Evolutionary conservation across 768 basidiomycete genomes (phyloP), one percentile per base, ranked within the genome.

Genomic region (Kwoniella dendrophila): DNA sequence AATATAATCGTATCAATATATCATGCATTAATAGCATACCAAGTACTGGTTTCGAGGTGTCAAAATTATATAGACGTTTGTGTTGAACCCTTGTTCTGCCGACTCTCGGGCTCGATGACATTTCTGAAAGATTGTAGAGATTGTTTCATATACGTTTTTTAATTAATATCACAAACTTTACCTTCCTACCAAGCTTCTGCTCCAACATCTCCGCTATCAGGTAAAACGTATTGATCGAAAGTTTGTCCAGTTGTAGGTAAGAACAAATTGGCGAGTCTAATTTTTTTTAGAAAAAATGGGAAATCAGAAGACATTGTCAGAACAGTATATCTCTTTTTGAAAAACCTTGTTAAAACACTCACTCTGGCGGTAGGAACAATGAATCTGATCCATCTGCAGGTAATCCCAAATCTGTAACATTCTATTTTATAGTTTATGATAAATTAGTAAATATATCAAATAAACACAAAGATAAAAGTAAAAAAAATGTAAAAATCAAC

Each of bases 331-430:
- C 41, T 6, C 12, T 20, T 20, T n/a, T 43, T 20, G 41, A n/a
- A 5, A 52, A n/a, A n/a, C n/a, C n/a, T n/a, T n/a, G n/a, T n/a
- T n/a, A n/a, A 22, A 27, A 27, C 4, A 75, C 73, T 64, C 50
- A 75, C 72, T 76, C 77, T 5, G 70, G 67, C 14, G 78, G 79
- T 4, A 94, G 78, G 81, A 97, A 94, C 54, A 95, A 88, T 12
- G 88, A 90, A 69, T 97, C 93, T 3, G 88, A 89, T 44, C 93
- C 93, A 69, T 93, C 93, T 36, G 86, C 82, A n/a, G 93, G 93
- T 55, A 96, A 81, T 16, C 93, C 91, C 14, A 97, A 86, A 78
- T 97, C 93, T 16, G 87, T 86, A 66, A 94, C 80, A 74, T 86
- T 92, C 90, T 95, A 79, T 40, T 20, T 60, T 61, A 45, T 6